Evolutionary conservation across 345 rosid species (phyloP).

Genomic region (Salix brachista): DNA sequence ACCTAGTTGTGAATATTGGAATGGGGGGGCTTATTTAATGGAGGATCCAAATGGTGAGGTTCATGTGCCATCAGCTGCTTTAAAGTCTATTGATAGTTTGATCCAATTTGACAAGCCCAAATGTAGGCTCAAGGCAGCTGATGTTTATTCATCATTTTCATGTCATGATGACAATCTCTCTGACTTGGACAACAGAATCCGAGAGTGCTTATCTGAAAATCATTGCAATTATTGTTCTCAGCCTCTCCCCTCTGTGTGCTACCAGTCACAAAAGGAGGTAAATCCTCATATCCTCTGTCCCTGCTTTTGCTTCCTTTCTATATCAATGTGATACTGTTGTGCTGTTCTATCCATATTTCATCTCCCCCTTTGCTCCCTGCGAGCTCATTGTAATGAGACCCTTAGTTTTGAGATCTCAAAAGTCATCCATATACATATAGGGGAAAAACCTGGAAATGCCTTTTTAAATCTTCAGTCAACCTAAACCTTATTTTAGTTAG

Average conservation of each 20-base stretch:
- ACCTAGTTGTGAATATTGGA: slow-evolving; percentile 52
- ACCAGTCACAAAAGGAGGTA: slow-evolving; percentile 95
- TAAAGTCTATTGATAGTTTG: slow-evolving; percentile 95
- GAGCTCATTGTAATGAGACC: neutral
- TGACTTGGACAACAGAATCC: slow-evolving; percentile 86
- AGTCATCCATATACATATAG: neutral
- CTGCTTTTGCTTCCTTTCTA: neutral
- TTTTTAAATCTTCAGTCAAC: neutral
- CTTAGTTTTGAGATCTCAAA: neutral
- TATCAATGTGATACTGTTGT: neutral
- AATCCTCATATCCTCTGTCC: neutral
- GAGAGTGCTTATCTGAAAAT: slow-evolving; percentile 79
- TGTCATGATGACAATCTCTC: slow-evolving; percentile 44
- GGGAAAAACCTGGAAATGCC: neutral
- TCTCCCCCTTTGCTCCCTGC: neutral
- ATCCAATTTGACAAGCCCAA: slow-evolving; percentile 95
- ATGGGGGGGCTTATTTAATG: slow-evolving; percentile 53
- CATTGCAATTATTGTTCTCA: slow-evolving; percentile 71
- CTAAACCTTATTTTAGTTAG: neutral
- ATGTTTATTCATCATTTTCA: slow-evolving; percentile 50
- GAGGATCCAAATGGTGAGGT: slow-evolving; percentile 88
- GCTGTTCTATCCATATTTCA: neutral
- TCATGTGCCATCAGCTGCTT: slow-evolving; percentile 84
- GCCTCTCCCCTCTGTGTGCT: slow-evolving; percentile 56
- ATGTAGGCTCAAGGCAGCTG: slow-evolving; percentile 75